These are phyloP conservation scores for Gloeostereum incarnatum DNA, from an alignment of 768 basidiomycete species.

Conservation along the genomic window DNA sequence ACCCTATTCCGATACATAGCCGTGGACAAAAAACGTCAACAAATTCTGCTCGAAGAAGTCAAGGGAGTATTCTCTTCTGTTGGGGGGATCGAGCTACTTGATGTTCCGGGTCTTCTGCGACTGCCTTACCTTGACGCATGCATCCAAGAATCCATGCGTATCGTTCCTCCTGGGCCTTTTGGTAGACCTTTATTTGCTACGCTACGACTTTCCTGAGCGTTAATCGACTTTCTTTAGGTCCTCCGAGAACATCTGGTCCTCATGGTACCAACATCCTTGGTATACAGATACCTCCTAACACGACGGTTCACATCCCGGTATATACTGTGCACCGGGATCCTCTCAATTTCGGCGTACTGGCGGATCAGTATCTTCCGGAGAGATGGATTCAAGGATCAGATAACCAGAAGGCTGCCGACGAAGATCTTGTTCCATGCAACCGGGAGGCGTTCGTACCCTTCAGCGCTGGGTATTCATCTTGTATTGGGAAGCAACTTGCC, in stretches of 20 bases:
- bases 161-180: slow-evolving; percentile 13
- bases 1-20: slow-evolving; percentile 11
- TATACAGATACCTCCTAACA: neutral
- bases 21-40: slow-evolving; percentile 4
- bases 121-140: slow-evolving; percentile 16
- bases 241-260: slow-evolving; percentile 5
- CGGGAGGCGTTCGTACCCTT: slow-evolving; percentile 14
- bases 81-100: slow-evolving; percentile 9
- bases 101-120: slow-evolving; percentile 6
- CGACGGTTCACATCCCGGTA: neutral
- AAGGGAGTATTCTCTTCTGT: slow-evolving; percentile 1
- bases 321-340: neutral
- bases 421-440: slow-evolving; percentile 4
- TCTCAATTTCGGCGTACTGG: slow-evolving; percentile 9
- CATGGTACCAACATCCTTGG: slow-evolving; percentile 5
- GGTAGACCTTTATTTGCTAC: too few relatives aligned
- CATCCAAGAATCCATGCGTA: slow-evolving; percentile 14
- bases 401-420: too few relatives aligned
- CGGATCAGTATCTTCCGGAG: slow-evolving; percentile 14
- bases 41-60: slow-evolving; percentile 9
- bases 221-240: too few relatives aligned
- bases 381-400: slow-evolving; percentile 9
- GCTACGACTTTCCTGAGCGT: too few relatives aligned
- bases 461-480: slow-evolving; percentile 12
- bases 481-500: slow-evolving; percentile 16